Percentiles rank a stretch among this genome's conserved stretches.
phyloP scores from a whole-genome alignment of 2,329 filamentous ascomycete species.

The Calycina herbarum region DNA sequence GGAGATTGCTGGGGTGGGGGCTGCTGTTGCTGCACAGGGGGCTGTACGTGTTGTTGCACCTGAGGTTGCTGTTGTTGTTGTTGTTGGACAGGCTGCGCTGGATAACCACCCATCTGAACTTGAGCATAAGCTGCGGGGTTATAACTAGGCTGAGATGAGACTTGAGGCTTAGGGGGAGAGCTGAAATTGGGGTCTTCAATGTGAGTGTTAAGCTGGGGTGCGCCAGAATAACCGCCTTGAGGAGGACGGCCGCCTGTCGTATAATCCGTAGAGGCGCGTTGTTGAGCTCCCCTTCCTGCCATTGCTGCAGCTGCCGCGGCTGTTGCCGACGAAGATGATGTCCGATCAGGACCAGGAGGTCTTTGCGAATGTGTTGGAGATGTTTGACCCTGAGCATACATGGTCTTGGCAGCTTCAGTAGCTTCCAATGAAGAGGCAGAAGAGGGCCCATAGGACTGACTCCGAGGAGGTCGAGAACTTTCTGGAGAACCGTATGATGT shows the following conservation, averaged over 20 bases:
- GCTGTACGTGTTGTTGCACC: slow-evolving; percentile 32
- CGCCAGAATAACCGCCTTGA: slow-evolving; percentile 23
- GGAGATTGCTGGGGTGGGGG: slow-evolving; percentile 37
- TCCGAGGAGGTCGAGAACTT: slow-evolving; percentile 32
- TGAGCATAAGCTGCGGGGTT: slow-evolving; percentile 77
- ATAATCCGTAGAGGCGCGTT: slow-evolving; percentile 35
- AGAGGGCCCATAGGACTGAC: slow-evolving; percentile 41
- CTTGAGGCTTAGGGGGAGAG: slow-evolving; percentile 39
- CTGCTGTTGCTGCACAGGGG: slow-evolving; percentile 16
- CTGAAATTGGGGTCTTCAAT: slow-evolving; percentile 23
- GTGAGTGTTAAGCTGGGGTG: slow-evolving; percentile 27
- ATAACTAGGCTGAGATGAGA: slow-evolving; percentile 63
- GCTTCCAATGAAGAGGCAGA: slow-evolving; percentile 51
- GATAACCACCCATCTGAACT: slow-evolving; percentile 49
- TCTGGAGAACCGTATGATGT: slow-evolving; percentile 35
- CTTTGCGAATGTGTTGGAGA: slow-evolving; percentile 39
- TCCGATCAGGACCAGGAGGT: slow-evolving; percentile 53
- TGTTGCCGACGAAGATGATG: slow-evolving; percentile 50
- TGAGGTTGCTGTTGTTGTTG: slow-evolving; percentile 42
- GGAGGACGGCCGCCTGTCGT: slow-evolving; percentile 22
- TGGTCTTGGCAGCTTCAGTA: slow-evolving; percentile 63
- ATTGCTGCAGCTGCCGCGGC: slow-evolving; percentile 62
- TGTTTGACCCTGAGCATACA: slow-evolving; percentile 49
- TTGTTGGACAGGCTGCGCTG: slow-evolving; percentile 43
- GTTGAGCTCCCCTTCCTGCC: slow-evolving; percentile 43